These are phyloP conservation scores for Aspergillus funiculosus DNA, from an alignment of 495 filamentous ascomycete genomes.

Conservation along the genomic window DNA sequence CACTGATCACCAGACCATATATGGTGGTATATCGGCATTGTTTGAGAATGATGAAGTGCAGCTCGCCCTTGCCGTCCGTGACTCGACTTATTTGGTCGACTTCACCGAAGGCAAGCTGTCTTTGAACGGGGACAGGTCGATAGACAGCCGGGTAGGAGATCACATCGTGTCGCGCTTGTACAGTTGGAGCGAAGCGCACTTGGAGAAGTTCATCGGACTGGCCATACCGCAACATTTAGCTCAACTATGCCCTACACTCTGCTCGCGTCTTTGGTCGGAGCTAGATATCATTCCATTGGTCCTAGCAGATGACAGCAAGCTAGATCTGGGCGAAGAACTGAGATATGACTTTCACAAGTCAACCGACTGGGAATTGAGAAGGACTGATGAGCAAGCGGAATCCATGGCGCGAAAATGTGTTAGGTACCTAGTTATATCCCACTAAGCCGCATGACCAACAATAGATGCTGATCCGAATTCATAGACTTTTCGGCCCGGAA, in stretches of 20 bases:
- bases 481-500: constrained; percentile 70
- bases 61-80: constrained; percentile 66
- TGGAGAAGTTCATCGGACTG: constrained; percentile 61
- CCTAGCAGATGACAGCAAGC: constrained; percentile 27
- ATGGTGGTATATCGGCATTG: constrained; percentile 55
- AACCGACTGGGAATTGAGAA: constrained; percentile 43
- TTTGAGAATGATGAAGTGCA: constrained; percentile 45
- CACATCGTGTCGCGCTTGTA: constrained; percentile 50
- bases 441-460: neutral
- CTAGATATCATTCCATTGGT: constrained; percentile 71
- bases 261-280: constrained; percentile 72
- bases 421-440: constrained; percentile 45
- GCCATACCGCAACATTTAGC: constrained; percentile 42
- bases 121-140: constrained; percentile 17
- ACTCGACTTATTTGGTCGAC: constrained; percentile 72
- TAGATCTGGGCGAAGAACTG: constrained; percentile 20
- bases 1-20: constrained; percentile 48
- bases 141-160: constrained; percentile 42
- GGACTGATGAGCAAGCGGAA: constrained; percentile 79
- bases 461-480: constrained; percentile 13
- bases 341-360: constrained; percentile 4
- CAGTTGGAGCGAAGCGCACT: constrained; percentile 54
- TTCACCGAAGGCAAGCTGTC: constrained; percentile 56
- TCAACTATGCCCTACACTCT: constrained; percentile 49
- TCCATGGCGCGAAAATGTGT: constrained; percentile 80